A percentile compares a stretch with the other conserved stretches of the same genome.
phyloP scores from a whole-genome alignment of 75 land plant species.

The Picea sitchensis region DNA sequence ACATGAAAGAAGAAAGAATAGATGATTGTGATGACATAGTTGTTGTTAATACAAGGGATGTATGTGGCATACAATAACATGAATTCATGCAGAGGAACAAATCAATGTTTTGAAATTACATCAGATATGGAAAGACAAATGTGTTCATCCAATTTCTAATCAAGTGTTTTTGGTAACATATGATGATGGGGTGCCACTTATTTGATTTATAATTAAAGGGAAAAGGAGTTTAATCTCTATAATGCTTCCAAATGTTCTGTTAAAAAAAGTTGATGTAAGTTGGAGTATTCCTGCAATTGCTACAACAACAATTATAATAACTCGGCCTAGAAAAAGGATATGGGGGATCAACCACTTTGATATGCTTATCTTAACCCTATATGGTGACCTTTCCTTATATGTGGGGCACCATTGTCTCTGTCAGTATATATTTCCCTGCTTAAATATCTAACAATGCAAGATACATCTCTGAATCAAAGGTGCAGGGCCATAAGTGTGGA shows the following conservation, averaged over 20 bases:
- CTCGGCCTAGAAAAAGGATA: conserved; percentile 66
- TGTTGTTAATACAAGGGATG: too few species aligned
- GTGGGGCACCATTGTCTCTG: conserved; percentile 79
- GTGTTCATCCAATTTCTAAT: conserved; percentile 58
- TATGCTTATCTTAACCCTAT: conserved; percentile 51
- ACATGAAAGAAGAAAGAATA: too few species aligned
- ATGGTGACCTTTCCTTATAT: conserved; percentile 64
- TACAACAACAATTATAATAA: conserved; percentile 79
- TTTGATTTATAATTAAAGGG: conserved; percentile 74
- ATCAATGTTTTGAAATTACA: conserved; percentile 40
- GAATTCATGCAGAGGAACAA: conserved; percentile 21
- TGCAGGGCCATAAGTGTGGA: neutral
- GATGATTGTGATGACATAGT: too few species aligned
- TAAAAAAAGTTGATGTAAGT: conserved; percentile 52
- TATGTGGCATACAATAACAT: too few species aligned
- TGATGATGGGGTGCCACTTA: conserved; percentile 67
- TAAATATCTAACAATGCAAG: conserved; percentile 10
- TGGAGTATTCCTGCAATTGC: conserved; percentile 85
- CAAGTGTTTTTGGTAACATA: conserved; percentile 91
- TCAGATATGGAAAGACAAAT: conserved; percentile 74
- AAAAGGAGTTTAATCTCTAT: conserved; percentile 59
- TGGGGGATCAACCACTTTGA: conserved; percentile 52
- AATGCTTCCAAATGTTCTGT: conserved; percentile 48
- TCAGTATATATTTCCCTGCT: conserved; percentile 35
- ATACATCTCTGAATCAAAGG: neutral